Evolutionary conservation across 148 eudicot species (phyloP).

Genomic region (Fallopia convolvulus): DNA sequence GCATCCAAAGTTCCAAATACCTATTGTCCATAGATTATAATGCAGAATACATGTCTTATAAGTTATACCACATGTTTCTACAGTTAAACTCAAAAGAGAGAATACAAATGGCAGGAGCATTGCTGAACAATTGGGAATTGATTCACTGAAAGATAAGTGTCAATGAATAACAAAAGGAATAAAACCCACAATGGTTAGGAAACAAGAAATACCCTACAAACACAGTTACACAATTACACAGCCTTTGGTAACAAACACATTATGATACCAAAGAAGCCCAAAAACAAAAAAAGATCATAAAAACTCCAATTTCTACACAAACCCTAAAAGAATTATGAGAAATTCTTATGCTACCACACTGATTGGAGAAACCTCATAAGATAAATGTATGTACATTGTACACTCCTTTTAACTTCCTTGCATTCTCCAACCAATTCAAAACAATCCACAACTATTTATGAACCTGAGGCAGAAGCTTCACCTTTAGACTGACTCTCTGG

Average conservation of each 20-base stretch:
- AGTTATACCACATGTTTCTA: too few species aligned
- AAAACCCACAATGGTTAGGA: background rate
- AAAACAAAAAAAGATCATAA: background rate
- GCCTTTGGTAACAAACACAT: background rate
- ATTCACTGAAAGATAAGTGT: background rate
- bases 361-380: background rate
- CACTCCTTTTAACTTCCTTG: background rate
- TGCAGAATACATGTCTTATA: too few species aligned
- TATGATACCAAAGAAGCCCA: conserved; percentile 9
- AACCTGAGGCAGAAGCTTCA: conserved; percentile 22
- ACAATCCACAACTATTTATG: conserved; percentile 6
- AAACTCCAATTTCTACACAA: conserved; percentile 4
- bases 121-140: background rate
- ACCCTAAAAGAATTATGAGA: background rate
- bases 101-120: background rate
- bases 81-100: background rate
- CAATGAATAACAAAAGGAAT: background rate
- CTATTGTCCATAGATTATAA: too few species aligned
- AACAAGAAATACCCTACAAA: background rate
- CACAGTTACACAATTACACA: background rate
- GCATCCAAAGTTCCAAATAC: too few species aligned
- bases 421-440: background rate
- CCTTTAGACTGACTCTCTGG: conserved; percentile 44
- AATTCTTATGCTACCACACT: conserved; percentile 1
- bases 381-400: conserved; percentile 8